Evolutionary conservation across 2,329 filamentous ascomycete genomes (phyloP), one percentile per base, ranked within the genome.

Genomic region (Chrysoporthe puriensis): DNA sequence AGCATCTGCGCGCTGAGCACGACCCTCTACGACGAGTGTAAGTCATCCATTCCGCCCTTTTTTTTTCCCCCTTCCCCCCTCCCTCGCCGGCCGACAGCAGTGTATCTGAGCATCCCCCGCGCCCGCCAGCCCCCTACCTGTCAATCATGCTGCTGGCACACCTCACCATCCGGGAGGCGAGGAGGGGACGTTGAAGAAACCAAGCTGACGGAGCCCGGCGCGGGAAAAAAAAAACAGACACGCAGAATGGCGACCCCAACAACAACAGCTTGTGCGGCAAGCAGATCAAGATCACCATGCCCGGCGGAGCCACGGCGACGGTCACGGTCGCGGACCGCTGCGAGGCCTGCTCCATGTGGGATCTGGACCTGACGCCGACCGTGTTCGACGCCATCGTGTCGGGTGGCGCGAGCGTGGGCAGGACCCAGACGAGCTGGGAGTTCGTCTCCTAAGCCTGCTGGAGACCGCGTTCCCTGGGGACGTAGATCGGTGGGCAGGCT

Each of bases 221-320:
- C 18, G 3, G 4, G 7, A 26, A 32, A 5, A 26, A 32, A 5
- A 43, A 16, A 34, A 18, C 5, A 63, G 62, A 54, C 59, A 66
- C 64, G 36, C 6, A 56, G 26, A n/a, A 26, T 59, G 59, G 59
- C 21, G 46, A 66, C 46, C 50, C 64, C 36, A 66, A 66, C 64
- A 11, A 66, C 26, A 66, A 66, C 42, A 9, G n/a, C 40, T 58
- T 66, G 36, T 66, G 64, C 59, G 58, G 58, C 8, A 62, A 66
- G 59, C 21, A 62, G 32, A 57, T 66, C 46, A 16, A 36, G n/a
- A 36, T 66, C 64, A 62, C 64, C 4, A 46, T 50, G 64, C 26
- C 2, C 21, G 26, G n/a, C 9, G 48, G 36, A 2, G 8, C 13
- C 16, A 64, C 58, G 40, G 36, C 48, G 2, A 40, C 40, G 1